Conservation (phyloP, 345 rosid species). For the Citrus hindsii region DNA sequence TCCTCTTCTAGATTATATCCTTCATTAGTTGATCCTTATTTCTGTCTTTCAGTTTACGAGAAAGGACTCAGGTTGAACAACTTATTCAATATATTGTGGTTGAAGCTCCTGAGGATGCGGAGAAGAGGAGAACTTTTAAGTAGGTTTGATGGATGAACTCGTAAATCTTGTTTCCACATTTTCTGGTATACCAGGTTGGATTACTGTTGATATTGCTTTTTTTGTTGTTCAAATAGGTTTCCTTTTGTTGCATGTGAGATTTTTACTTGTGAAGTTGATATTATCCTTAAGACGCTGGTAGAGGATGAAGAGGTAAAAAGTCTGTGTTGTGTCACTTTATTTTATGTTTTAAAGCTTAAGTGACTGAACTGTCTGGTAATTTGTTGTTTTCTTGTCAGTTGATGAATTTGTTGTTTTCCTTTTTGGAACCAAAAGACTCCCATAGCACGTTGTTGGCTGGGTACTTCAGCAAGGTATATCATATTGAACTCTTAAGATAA, state of each 20-base stretch:
- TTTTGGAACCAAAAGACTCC: constrained; percentile 58
- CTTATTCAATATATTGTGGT: constrained; percentile 73
- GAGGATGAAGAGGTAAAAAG: constrained; percentile 82
- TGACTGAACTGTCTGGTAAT: constrained; percentile 20
- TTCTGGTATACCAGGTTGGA: not conserved
- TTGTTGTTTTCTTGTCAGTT: constrained; percentile 54
- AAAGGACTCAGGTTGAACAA: constrained; percentile 74
- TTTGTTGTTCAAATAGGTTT: constrained; percentile 43
- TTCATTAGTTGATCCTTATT: constrained; percentile 13
- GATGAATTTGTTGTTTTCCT: constrained; percentile 84
- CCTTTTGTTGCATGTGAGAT: constrained; percentile 94
- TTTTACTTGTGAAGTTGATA: constrained; percentile 91
- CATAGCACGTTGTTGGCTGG: constrained; percentile 76
- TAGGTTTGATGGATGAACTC: constrained; percentile 26
- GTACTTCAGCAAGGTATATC: constrained; percentile 87
- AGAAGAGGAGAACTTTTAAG: constrained; percentile 71
- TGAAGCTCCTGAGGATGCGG: constrained; percentile 73
- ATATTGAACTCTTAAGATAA: constrained; percentile 11
- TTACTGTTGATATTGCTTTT: not conserved
- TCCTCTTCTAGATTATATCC: not conserved
- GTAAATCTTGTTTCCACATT: constrained; percentile 6
- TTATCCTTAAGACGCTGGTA: constrained; percentile 81
- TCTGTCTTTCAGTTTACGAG: constrained; percentile 62
- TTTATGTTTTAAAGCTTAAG: not conserved
- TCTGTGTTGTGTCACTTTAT: constrained; percentile 9